These are phyloP conservation scores for Santalum album DNA, from an alignment of 164 flowering plant species.

Conservation along the genomic window DNA sequence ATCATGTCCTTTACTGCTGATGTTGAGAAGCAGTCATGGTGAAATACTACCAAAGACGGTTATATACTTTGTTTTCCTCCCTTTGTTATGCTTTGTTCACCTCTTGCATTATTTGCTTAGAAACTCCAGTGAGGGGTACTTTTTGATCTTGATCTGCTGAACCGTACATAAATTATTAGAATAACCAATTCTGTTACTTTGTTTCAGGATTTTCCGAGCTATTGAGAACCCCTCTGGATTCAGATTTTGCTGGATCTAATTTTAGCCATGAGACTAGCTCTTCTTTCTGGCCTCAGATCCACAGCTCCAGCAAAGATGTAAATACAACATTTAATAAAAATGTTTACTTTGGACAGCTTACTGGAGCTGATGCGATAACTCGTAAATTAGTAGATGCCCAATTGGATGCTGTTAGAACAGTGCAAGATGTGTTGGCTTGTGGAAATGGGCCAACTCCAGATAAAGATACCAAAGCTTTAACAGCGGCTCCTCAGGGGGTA, in stretches of 20 bases:
- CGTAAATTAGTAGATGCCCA: slow-evolving; percentile 18
- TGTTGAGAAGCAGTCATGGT: too few relatives aligned
- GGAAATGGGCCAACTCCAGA: slow-evolving; percentile 17
- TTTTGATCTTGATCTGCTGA: too few relatives aligned
- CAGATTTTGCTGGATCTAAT: slow-evolving; percentile 20
- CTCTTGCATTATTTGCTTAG: too few relatives aligned
- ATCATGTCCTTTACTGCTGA: too few relatives aligned
- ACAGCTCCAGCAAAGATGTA: slow-evolving; percentile 10
- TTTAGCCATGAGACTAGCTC: slow-evolving; percentile 9
- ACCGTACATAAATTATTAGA: too few relatives aligned
- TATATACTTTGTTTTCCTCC: too few relatives aligned
- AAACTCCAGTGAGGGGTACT: too few relatives aligned
- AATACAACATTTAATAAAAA: slow-evolving; percentile 11
- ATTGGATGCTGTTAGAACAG: slow-evolving; percentile 12
- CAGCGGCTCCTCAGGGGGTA: slow-evolving; percentile 11
- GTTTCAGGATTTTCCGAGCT: slow-evolving; percentile 20
- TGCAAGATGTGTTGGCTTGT: slow-evolving; percentile 8
- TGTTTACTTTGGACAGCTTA: slow-evolving; percentile 14
- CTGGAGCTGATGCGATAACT: slow-evolving; percentile 16
- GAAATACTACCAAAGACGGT: too few relatives aligned
- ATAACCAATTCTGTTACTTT: too few relatives aligned
- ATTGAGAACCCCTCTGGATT: slow-evolving; percentile 6
- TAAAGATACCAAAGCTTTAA: slow-evolving; percentile 5
- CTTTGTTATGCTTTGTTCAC: too few relatives aligned
- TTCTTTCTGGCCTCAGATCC: slow-evolving; percentile 19